Conservation (phyloP, 2,329 filamentous ascomycete genomes). For the Colletotrichum zoysiae region DNA sequence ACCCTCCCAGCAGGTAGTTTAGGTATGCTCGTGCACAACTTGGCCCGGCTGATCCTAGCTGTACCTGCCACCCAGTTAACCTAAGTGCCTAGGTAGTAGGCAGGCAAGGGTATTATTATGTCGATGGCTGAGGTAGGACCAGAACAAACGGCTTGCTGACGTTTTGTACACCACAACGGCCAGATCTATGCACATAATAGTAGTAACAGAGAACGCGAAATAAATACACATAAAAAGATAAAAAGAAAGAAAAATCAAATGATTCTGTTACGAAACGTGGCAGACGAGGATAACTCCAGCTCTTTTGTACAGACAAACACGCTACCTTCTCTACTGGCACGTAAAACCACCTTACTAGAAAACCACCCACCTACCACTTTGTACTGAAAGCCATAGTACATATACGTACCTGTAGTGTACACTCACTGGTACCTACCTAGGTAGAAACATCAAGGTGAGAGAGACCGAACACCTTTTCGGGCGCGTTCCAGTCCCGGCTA, state of each 20-base stretch:
- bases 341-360: too few species aligned
- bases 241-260: neutral
- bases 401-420: too few species aligned
- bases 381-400: neutral
- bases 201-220: neutral
- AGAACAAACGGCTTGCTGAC: neutral
- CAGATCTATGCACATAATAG: neutral
- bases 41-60: neutral
- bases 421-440: neutral
- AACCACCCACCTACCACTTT: too few species aligned
- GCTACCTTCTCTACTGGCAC: too few species aligned
- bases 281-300: neutral
- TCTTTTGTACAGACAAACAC: neutral
- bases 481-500: slow-evolving; percentile 17
- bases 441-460: neutral
- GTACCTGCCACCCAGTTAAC: neutral
- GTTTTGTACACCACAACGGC: neutral
- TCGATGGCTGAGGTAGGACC: neutral
- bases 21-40: slow-evolving; percentile 15
- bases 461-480: slow-evolving; percentile 11
- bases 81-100: too few species aligned
- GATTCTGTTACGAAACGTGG: neutral
- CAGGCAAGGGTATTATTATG: neutral
- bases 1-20: neutral
- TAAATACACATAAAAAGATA: neutral